Conservation (phyloP, 768 basidiomycete species). For the Crepidotus variabilis region DNA sequence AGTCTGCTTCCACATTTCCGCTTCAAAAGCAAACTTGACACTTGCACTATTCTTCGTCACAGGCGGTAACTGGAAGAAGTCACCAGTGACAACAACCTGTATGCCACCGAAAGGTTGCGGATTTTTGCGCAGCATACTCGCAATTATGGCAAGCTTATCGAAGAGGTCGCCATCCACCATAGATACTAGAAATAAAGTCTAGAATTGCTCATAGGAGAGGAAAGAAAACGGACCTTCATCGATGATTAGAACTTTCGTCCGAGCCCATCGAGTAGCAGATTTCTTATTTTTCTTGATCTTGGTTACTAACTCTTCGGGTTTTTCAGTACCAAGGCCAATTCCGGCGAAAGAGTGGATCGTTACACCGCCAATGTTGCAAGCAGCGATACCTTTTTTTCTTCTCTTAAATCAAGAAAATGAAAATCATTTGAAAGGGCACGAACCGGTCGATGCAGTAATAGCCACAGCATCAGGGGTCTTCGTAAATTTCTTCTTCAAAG, state of each 20-base stretch:
- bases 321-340: constrained; percentile 78
- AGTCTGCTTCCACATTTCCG: constrained; percentile 66
- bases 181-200: constrained; percentile 60
- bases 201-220: neutral
- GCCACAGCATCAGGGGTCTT: constrained; percentile 73
- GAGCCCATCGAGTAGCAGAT: constrained; percentile 71
- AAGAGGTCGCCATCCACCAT: constrained; percentile 96
- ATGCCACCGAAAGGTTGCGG: constrained; percentile 89
- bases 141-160: constrained; percentile 83
- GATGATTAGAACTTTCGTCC: constrained; percentile 81
- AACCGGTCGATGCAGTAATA: constrained; percentile 92
- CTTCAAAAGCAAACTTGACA: constrained; percentile 93
- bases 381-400: constrained; percentile 69
- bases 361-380: constrained; percentile 94
- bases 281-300: constrained; percentile 85
- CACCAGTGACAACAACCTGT: constrained; percentile 93
- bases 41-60: constrained; percentile 58
- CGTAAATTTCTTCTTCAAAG: constrained; percentile 51
- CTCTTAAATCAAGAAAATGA: neutral
- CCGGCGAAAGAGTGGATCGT: constrained; percentile 97
- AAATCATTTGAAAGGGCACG: constrained; percentile 5
- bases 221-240: constrained; percentile 58
- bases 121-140: constrained; percentile 55
- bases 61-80: constrained; percentile 98
- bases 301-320: constrained; percentile 51